These are phyloP conservation scores for Zea luxurians DNA, from an alignment of 176 grass and related monocot species.

Conservation along the genomic window DNA sequence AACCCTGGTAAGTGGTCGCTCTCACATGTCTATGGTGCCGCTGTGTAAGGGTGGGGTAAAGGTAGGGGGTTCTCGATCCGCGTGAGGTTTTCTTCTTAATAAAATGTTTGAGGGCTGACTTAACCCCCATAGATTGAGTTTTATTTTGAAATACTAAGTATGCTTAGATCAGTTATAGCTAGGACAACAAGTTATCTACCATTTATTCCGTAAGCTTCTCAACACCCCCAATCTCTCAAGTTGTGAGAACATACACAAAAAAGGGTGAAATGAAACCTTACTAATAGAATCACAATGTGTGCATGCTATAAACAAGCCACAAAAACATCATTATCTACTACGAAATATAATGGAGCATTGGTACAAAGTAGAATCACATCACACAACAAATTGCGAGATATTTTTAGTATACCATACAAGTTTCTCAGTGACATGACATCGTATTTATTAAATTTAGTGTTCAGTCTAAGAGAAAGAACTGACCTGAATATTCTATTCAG, in stretches of 20 bases:
- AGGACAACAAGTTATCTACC: slow-evolving; percentile 1
- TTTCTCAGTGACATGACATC: not conserved
- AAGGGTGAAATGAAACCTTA: not conserved
- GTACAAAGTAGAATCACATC: slow-evolving; percentile 10
- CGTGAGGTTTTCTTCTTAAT: no score
- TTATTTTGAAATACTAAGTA: not conserved
- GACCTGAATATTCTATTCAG: not conserved
- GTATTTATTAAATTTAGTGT: not conserved
- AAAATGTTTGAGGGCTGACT: no score
- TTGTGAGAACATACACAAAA: not conserved
- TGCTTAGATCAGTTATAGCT: not conserved
- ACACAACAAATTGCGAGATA: not conserved
- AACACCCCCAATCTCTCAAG: not conserved
- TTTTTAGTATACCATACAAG: not conserved
- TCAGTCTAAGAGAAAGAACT: slow-evolving; percentile 6
- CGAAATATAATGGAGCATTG: not conserved
- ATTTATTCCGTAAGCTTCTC: slow-evolving; percentile 8
- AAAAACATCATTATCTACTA: slow-evolving; percentile 5
- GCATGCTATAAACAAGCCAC: slow-evolving; percentile 18
- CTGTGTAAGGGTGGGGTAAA: no score
- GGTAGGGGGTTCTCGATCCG: no score
- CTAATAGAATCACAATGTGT: not conserved
- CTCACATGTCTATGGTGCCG: no score
- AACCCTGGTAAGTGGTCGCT: no score
- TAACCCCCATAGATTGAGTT: no score